phyloP scores from a whole-genome alignment of 257 asterid genomes.

The Scutellaria baicalensis region DNA sequence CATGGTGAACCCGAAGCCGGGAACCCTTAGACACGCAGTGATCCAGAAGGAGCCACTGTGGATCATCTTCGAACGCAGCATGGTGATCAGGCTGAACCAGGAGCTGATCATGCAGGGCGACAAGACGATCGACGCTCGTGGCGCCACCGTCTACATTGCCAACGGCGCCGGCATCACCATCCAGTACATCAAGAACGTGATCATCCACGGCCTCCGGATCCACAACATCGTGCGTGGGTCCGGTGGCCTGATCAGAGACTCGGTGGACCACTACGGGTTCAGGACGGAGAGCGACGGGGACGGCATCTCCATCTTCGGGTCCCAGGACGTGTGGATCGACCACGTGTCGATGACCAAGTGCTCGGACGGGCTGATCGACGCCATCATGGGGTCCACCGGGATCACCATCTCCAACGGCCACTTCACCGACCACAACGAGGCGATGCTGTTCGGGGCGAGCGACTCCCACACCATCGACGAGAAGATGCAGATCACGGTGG shows the following conservation, averaged over 20 bases:
- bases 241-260: slow-evolving; percentile 62
- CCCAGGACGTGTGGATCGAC: slow-evolving; percentile 73
- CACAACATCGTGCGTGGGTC: slow-evolving; percentile 30
- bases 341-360: slow-evolving; percentile 69
- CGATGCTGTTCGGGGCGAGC: slow-evolving; percentile 71
- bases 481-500: slow-evolving; percentile 75
- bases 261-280: slow-evolving; percentile 47
- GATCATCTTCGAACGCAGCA: slow-evolving; percentile 53
- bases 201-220: slow-evolving; percentile 58
- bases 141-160: slow-evolving; percentile 50
- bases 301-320: slow-evolving; percentile 63
- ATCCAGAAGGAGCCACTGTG: slow-evolving; percentile 67
- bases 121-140: slow-evolving; percentile 89
- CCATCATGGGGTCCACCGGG: slow-evolving; percentile 60
- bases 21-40: slow-evolving; percentile 84
- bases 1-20: slow-evolving; percentile 49
- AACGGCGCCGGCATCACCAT: slow-evolving; percentile 69
- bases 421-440: slow-evolving; percentile 82
- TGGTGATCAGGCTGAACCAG: slow-evolving; percentile 51
- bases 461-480: slow-evolving; percentile 36
- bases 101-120: slow-evolving; percentile 57
- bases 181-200: slow-evolving; percentile 56
- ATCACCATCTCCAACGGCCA: slow-evolving; percentile 71
- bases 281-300: slow-evolving; percentile 74
- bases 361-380: slow-evolving; percentile 66